Evolutionary conservation across 225 moss, liverwort and hornwort genomes (phyloP).

Genomic region (Bryoerythrophyllum caledonicum): DNA sequence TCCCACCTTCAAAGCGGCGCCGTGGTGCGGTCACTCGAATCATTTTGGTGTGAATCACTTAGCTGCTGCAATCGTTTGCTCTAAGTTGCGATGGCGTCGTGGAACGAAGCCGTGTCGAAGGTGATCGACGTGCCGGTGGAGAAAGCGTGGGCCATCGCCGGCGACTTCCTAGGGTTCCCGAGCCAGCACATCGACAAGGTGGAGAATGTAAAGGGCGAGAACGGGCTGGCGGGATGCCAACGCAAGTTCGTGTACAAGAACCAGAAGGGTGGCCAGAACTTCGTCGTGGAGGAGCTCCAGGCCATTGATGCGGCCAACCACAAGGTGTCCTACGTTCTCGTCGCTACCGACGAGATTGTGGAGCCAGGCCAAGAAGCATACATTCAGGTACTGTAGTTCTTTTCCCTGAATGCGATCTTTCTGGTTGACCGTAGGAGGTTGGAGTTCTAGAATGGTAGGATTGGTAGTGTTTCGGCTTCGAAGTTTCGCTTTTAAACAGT

Average conservation of each 20-base stretch:
- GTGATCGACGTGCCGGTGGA: slow-evolving; percentile 20
- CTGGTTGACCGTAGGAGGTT: too few species aligned
- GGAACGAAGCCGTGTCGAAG: slow-evolving; percentile 23
- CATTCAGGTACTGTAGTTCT: slow-evolving; percentile 3
- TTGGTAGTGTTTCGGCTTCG: neutral
- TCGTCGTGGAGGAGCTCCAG: slow-evolving; percentile 27
- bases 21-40: neutral
- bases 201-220: slow-evolving; percentile 24
- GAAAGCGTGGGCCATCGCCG: slow-evolving; percentile 18
- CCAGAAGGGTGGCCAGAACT: slow-evolving; percentile 28
- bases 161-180: slow-evolving; percentile 27
- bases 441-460: too few species aligned
- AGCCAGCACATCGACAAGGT: slow-evolving; percentile 24
- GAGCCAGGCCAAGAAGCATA: slow-evolving; percentile 20
- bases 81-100: slow-evolving; percentile 10
- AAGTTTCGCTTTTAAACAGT: too few species aligned
- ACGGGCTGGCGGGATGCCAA: slow-evolving; percentile 22
- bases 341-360: slow-evolving; percentile 25
- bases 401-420: neutral
- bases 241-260: slow-evolving; percentile 26
- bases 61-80: neutral
- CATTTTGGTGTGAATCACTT: too few species aligned
- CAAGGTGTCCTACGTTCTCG: slow-evolving; percentile 17
- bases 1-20: neutral
- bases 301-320: neutral